Conservation (phyloP, 495 filamentous ascomycete genomes). For the Aspergillus steynii region DNA sequence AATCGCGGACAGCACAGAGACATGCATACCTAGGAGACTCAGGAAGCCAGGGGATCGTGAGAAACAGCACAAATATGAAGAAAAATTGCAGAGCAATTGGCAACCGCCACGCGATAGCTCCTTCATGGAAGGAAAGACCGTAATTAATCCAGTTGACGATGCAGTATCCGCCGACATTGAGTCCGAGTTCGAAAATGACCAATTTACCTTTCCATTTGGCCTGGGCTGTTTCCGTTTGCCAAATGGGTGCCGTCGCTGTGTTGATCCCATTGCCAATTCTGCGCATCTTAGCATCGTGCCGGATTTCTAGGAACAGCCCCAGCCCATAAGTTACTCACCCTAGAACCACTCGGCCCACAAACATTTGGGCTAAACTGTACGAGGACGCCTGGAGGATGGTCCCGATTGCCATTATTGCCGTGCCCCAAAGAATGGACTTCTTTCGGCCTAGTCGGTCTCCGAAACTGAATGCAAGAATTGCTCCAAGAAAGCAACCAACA, state of each 20-base stretch:
- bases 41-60: constrained; percentile 54
- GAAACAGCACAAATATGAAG: constrained; percentile 51
- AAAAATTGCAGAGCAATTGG: constrained; percentile 55
- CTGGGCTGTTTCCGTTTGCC: constrained; percentile 64
- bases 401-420: constrained; percentile 59
- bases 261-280: constrained; percentile 62
- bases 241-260: constrained; percentile 62
- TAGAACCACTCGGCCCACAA: constrained; percentile 59
- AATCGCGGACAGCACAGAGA: not conserved
- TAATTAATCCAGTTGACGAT: constrained; percentile 59
- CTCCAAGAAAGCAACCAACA: constrained; percentile 62
- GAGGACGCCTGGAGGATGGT: constrained; percentile 59
- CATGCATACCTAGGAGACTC: constrained; percentile 41
- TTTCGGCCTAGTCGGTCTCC: constrained; percentile 60
- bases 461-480: constrained; percentile 52
- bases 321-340: constrained; percentile 20
- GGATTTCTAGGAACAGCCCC: too few species aligned
- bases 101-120: constrained; percentile 50
- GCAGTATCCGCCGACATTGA: constrained; percentile 61
- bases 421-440: constrained; percentile 56
- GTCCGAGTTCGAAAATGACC: constrained; percentile 59
- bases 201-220: constrained; percentile 59
- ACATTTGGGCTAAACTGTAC: constrained; percentile 60
- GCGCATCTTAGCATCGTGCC: not conserved
- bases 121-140: constrained; percentile 48